Evolutionary conservation across 805 yeast species (phyloP).

Genomic region (Starmerella roubikii): DNA sequence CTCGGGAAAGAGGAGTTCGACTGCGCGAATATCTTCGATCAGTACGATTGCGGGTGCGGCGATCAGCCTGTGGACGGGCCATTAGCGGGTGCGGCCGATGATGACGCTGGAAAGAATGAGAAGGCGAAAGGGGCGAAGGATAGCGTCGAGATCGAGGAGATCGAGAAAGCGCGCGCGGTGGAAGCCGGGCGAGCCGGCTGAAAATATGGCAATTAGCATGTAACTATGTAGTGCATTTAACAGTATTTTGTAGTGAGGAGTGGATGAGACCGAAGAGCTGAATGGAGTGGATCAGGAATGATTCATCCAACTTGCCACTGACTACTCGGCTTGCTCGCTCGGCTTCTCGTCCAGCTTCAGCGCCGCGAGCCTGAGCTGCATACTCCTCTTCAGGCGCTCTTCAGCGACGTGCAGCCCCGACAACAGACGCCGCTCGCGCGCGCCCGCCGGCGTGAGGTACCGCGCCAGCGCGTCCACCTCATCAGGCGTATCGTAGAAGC

Average conservation of each 20-base stretch:
- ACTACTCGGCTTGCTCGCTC: too few relatives aligned
- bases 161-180: neutral
- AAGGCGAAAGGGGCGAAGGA: neutral
- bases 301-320: too few relatives aligned
- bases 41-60: slow-evolving; percentile 95
- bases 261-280: too few relatives aligned
- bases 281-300: too few relatives aligned
- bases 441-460: slow-evolving; percentile 9
- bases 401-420: slow-evolving; percentile 10
- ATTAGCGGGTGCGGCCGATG: neutral
- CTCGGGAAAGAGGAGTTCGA: slow-evolving; percentile 63
- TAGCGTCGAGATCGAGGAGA: neutral
- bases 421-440: slow-evolving; percentile 15
- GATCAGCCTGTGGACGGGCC: slow-evolving; percentile 37
- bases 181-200: neutral
- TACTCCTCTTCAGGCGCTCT: neutral
- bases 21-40: slow-evolving; percentile 71
- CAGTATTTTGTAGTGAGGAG: too few relatives aligned
- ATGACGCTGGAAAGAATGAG: neutral
- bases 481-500: slow-evolving; percentile 17
- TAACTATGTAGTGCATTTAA: too few relatives aligned
- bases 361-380: slow-evolving; percentile 3
- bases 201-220: too few relatives aligned
- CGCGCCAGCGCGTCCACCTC: slow-evolving; percentile 11
- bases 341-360: slow-evolving; percentile 3